phyloP scores from a whole-genome alignment of 495 filamentous ascomycete genomes.

The Venustampulla echinocandica region DNA sequence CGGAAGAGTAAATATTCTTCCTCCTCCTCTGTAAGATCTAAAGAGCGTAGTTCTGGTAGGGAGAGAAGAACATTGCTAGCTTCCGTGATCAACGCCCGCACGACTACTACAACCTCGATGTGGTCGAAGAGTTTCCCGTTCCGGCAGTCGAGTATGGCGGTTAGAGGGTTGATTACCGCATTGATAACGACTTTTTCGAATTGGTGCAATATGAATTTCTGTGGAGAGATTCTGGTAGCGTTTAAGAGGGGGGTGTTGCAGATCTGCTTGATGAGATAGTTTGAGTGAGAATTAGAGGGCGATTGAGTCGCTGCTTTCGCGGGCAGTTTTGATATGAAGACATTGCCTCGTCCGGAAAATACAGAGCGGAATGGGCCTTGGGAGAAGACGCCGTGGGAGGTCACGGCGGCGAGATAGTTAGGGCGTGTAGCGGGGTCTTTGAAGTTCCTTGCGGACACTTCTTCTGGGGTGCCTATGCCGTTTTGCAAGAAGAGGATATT shows the following conservation, averaged over 20 bases:
- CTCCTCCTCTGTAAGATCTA: conserved; percentile 12
- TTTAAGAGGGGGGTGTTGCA: conserved; percentile 30
- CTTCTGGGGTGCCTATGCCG: conserved; percentile 61
- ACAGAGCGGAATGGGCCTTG: conserved; percentile 48
- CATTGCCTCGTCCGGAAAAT: conserved; percentile 57
- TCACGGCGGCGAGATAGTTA: conserved; percentile 60
- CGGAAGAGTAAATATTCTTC: conserved; percentile 22
- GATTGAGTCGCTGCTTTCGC: conserved; percentile 1
- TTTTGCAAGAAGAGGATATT: conserved; percentile 76
- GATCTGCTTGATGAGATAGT: conserved; percentile 19
- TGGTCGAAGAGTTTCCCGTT: conserved; percentile 67
- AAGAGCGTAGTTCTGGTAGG: conserved; percentile 25
- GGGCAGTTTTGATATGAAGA: conserved; percentile 46
- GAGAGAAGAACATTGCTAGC: conserved; percentile 42
- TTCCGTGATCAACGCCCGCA: conserved; percentile 56
- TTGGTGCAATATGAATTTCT: conserved; percentile 50
- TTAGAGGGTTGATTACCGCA: conserved; percentile 72
- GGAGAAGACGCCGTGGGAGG: conserved; percentile 61
- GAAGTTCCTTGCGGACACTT: conserved; percentile 54
- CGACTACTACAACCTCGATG: conserved; percentile 43
- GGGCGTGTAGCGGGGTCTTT: conserved; percentile 49
- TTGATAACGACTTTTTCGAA: conserved; percentile 76
- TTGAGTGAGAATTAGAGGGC: not conserved
- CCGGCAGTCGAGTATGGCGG: conserved; percentile 57
- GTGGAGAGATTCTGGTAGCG: conserved; percentile 33